Base-by-base conservation (phyloP, 768 basidiomycete genomes). In the Lentinula sp. region DNA sequence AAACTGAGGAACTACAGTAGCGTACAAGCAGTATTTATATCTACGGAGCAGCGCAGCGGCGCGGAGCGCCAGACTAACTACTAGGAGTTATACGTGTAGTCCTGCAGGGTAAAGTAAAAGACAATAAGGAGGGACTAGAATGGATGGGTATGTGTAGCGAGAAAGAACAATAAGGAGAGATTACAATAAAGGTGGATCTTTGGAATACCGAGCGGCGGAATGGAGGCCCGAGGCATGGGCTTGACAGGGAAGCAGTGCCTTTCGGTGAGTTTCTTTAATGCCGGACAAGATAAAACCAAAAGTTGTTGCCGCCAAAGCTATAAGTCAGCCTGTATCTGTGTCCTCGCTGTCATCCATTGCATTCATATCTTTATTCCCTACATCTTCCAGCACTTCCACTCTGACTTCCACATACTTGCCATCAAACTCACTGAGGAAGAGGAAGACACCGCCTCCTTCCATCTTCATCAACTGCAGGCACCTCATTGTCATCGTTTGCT, bases 171-270 rank as follows among this genome's bases (percentile, higher is more conserved):
- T n/a, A n/a, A n/a, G n/a, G n/a, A n/a, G n/a, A n/a, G n/a, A n/a
- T n/a, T n/a, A n/a, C n/a, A n/a, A n/a, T n/a, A n/a, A n/a, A n/a
- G n/a, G n/a, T n/a, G n/a, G n/a, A n/a, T n/a, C n/a, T n/a, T n/a
- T n/a, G n/a, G n/a, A n/a, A n/a, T n/a, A n/a, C n/a, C n/a, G n/a
- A n/a, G n/a, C n/a, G n/a, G n/a, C n/a, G n/a, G n/a, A n/a, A n/a
- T n/a, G n/a, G n/a, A n/a, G n/a, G n/a, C n/a, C n/a, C n/a, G n/a
- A n/a, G n/a, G n/a, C n/a, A n/a, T n/a, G n/a, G n/a, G n/a, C n/a
- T n/a, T n/a, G n/a, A n/a, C 89, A 6, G 87, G 88, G 28, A 93
- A 90, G 72, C 96, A 98, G 73, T 89, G 79, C 52, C 75, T 86
- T 35, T 76, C 98, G 15, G 86, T 86, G 39, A 85, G 81, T 41